These are phyloP conservation scores for Tilletia indica DNA, from an alignment of 1,284 basidiomycete genomes.

Conservation along the genomic window DNA sequence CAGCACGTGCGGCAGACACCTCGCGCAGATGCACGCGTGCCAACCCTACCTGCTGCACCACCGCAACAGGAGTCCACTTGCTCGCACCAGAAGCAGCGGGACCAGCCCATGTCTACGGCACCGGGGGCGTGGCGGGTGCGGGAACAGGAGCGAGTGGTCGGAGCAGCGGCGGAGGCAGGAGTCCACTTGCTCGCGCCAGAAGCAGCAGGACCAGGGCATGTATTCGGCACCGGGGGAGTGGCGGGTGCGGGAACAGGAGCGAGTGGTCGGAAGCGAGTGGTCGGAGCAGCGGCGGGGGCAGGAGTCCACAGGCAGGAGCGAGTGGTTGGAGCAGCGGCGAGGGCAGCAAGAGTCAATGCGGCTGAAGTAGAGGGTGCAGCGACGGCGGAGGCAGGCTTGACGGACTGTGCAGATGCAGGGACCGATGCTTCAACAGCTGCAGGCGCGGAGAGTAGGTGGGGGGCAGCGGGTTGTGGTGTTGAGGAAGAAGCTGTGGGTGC, in stretches of 20 bases:
- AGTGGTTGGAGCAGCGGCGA: no score
- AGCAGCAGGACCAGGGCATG: constrained; percentile 56
- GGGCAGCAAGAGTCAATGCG: no score
- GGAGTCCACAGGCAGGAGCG: no score
- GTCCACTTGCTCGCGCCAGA: constrained; percentile 50
- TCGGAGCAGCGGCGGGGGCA: no score
- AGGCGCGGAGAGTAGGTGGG: constrained; percentile 82
- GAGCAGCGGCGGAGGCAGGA: constrained; percentile 9
- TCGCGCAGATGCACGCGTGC: constrained; percentile 53
- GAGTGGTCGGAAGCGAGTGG: no score
- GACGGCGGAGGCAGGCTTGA: constrained; percentile 25
- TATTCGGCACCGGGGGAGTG: constrained; percentile 54
- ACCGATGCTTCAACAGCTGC: background rate
- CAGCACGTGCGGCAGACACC: constrained; percentile 37
- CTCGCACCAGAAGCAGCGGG: constrained; percentile 49
- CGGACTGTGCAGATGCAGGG: background rate
- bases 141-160: constrained; percentile 25
- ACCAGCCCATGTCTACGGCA: constrained; percentile 55
- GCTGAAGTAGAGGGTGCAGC: no score
- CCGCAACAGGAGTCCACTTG: constrained; percentile 49
- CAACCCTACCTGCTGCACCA: constrained; percentile 25
- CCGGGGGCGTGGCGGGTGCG: constrained; percentile 47
- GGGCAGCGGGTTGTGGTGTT: constrained; percentile 93
- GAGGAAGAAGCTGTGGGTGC: constrained; percentile 68
- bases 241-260: no score